Evolutionary conservation across 768 basidiomycete species (phyloP).

Genomic region (Lentinula lateritia): DNA sequence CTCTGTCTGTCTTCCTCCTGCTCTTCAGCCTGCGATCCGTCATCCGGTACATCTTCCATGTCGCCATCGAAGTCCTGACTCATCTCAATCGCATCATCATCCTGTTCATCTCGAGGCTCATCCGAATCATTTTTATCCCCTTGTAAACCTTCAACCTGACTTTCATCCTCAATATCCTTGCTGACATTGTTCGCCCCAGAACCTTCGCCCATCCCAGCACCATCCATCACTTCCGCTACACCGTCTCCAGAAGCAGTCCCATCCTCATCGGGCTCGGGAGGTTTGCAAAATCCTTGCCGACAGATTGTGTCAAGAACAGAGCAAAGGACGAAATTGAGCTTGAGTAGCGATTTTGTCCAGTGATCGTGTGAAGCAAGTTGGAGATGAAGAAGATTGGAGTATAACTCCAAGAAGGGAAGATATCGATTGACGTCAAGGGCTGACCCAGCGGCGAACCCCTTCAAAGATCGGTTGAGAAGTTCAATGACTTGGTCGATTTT

Average conservation of each 20-base stretch:
- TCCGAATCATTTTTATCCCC: constrained; percentile 51
- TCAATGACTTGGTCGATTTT: constrained; percentile 38
- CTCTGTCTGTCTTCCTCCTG: constrained; percentile 45
- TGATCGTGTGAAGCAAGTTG: constrained; percentile 51
- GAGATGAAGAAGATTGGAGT: constrained; percentile 48
- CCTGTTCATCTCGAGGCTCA: constrained; percentile 40
- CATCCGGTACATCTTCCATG: constrained; percentile 77
- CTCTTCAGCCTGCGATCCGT: constrained; percentile 42
- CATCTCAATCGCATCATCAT: constrained; percentile 87
- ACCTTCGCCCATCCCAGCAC: constrained; percentile 87
- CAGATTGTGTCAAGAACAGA: constrained; percentile 69
- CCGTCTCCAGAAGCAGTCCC: constrained; percentile 42
- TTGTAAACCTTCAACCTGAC: constrained; percentile 90
- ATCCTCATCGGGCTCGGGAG: constrained; percentile 63
- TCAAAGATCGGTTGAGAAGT: constrained; percentile 33
- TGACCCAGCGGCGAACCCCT: constrained; percentile 27
- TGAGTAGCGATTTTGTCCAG: constrained; percentile 79
- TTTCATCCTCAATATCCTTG: constrained; percentile 93
- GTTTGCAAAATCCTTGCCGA: constrained; percentile 89
- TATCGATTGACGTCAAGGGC: constrained; percentile 35
- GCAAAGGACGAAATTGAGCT: constrained; percentile 74
- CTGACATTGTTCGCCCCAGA: constrained; percentile 82
- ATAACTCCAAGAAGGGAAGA: constrained; percentile 73
- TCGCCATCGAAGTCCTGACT: constrained; percentile 83
- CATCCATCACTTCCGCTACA: constrained; percentile 43